Conservation (phyloP, 352 stramenopile genomes). For the Phytopythium kandeliae region DNA sequence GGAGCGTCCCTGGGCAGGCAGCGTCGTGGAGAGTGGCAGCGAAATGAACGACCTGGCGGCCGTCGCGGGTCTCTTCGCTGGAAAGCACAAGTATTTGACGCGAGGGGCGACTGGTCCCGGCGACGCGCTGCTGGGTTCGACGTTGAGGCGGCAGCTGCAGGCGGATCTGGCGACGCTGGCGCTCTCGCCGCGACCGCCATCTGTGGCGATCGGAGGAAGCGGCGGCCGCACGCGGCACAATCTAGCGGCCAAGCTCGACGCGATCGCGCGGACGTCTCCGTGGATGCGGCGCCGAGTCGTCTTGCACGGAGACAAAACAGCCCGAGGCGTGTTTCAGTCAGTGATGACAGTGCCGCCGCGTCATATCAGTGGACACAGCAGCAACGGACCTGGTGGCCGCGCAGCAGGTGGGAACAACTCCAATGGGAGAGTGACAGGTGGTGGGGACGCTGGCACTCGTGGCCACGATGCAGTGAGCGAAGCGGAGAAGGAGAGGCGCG, state of each 20-base stretch:
- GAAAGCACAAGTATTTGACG: slow-evolving; percentile 11
- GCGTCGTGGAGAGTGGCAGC: too few relatives aligned
- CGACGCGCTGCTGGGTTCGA: neutral
- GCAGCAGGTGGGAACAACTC: neutral
- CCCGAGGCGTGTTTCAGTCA: slow-evolving; percentile 6
- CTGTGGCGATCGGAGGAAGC: neutral
- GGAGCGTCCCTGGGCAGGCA: too few relatives aligned
- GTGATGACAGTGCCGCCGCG: slow-evolving; percentile 9
- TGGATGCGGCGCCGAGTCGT: slow-evolving; percentile 57
- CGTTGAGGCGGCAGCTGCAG: slow-evolving; percentile 12
- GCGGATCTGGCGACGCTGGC: slow-evolving; percentile 4
- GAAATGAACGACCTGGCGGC: slow-evolving; percentile 2
- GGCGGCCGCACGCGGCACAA: slow-evolving; percentile 7
- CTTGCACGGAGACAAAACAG: slow-evolving; percentile 28
- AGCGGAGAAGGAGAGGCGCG: slow-evolving; percentile 16
- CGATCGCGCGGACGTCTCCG: slow-evolving; percentile 44
- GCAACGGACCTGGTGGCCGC: slow-evolving; percentile 4
- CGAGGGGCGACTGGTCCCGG: neutral
- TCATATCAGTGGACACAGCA: slow-evolving; percentile 10
- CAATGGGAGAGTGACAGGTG: neutral
- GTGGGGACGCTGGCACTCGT: neutral
- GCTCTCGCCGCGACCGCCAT: neutral
- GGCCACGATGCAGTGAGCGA: neutral
- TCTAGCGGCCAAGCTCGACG: slow-evolving; percentile 55
- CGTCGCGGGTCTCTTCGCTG: slow-evolving; percentile 18